Evolutionary conservation across 2,329 filamentous ascomycete species (phyloP), one percentile per base, ranked within the genome.

Genomic region (Cyclaneusma minus): DNA sequence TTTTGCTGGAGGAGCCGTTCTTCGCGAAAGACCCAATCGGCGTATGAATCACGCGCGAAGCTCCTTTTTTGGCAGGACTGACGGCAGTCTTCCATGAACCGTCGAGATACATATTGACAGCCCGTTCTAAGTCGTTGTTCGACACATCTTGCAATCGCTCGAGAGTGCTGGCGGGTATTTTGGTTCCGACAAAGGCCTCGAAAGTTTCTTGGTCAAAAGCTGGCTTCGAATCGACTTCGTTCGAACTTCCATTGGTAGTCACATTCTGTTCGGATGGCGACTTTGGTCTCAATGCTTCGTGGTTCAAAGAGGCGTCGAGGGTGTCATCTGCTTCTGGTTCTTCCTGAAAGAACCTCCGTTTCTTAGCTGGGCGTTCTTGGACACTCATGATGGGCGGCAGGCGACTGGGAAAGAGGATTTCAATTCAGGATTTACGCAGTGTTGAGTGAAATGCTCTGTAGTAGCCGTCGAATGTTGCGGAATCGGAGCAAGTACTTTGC

Each of bases 61-160:
- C n/a, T n/a, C n/a, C n/a, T n/a, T 24, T 24, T 13, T 24, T 13
- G 22, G 18, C 14, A 3, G 5, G 13, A 3, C 12, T 22, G 22
- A 24, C 8, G 13, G 22, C 15, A 7, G 52, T 60, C 41, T 67
- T 70, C 62, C 72, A 77, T 4, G 71, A 76, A 12, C 70, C 71
- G 34, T 79, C 73, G 34, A 76, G 67, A 41, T 73, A 79, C 64
- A 76, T 75, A 32, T 75, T 75, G 30, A 76, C 63, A 5, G 72
- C 72, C 33, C 60, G 57, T 40, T 76, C 65, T 10, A 77, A 55
- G 33, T 71, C 58, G 28, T 64, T 53, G 13, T 61, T 61, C 28
- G 69, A 74, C 22, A 58, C 55, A 6, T 59, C 50, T n/a, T 56
- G 56, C 12, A 79, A 58, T 4, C 56, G 45, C 5, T 50, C 48